Conservation (phyloP, 495 filamentous ascomycete genomes). For the Talaromyces adpressus region DNA sequence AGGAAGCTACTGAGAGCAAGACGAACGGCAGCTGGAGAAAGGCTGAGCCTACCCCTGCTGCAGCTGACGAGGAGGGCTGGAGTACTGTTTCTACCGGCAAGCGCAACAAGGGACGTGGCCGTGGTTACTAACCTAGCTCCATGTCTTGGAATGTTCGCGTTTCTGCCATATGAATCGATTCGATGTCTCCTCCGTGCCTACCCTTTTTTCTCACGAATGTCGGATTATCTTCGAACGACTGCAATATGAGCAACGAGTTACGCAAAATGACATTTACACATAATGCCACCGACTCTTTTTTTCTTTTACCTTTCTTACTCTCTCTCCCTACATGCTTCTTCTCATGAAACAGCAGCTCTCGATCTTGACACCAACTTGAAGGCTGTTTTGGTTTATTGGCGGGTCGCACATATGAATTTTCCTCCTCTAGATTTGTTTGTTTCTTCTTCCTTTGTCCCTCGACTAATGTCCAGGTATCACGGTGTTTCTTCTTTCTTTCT, state of each 20-base stretch:
- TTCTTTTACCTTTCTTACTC: neutral
- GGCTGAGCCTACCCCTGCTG: conserved; percentile 21
- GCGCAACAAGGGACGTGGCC: conserved; percentile 46
- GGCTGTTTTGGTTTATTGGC: conserved; percentile 7
- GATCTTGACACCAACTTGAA: neutral
- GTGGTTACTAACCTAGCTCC: conserved; percentile 1
- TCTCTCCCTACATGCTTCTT: conserved; percentile 1
- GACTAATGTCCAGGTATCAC: conserved; percentile 3
- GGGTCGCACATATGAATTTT: conserved; percentile 4
- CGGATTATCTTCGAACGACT: conserved; percentile 3
- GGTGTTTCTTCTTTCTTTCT: conserved; percentile 7
- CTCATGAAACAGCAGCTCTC: neutral
- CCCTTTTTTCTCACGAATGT: neutral
- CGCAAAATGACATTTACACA: conserved; percentile 11
- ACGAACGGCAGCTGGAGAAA: conserved; percentile 36
- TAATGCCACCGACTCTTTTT: conserved; percentile 5
- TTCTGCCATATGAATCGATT: conserved; percentile 4
- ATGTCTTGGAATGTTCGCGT: neutral
- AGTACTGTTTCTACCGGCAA: conserved; percentile 59
- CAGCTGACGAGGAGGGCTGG: conserved; percentile 67
- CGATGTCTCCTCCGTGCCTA: neutral
- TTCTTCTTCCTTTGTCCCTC: conserved; percentile 5
- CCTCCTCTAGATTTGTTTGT: conserved; percentile 3
- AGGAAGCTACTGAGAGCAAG: conserved; percentile 25
- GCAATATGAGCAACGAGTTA: conserved; percentile 10